These are phyloP conservation scores for Trichoderma atrobrunneum DNA, from an alignment of 2,329 filamentous ascomycete genomes.

Conservation along the genomic window DNA sequence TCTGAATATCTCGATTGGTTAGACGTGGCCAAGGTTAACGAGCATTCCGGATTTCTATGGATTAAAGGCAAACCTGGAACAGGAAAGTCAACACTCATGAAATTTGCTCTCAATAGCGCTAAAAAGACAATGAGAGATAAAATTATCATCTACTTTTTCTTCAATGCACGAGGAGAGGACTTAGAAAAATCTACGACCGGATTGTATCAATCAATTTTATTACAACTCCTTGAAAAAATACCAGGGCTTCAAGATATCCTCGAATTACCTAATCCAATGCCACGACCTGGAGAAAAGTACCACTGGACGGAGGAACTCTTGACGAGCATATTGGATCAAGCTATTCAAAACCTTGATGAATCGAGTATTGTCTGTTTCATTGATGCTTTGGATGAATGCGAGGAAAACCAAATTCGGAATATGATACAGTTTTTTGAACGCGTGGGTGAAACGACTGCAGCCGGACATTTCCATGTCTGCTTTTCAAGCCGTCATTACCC, in stretches of 20 bases:
- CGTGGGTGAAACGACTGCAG: constrained; percentile 30
- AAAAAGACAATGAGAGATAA: not conserved
- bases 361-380: constrained; percentile 30
- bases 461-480: constrained; percentile 33
- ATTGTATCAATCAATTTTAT: constrained; percentile 49
- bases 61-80: constrained; percentile 45
- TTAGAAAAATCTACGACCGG: constrained; percentile 46
- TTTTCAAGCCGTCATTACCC: constrained; percentile 51
- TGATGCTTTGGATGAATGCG: constrained; percentile 48
- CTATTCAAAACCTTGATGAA: constrained; percentile 17
- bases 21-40: not conserved
- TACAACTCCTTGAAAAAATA: constrained; percentile 36
- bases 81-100: constrained; percentile 49
- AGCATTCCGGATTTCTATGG: constrained; percentile 44
- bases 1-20: constrained; percentile 19
- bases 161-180: constrained; percentile 44
- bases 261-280: constrained; percentile 49
- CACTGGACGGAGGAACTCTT: constrained; percentile 5
- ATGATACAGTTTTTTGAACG: constrained; percentile 43
- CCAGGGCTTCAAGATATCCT: constrained; percentile 33
- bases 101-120: constrained; percentile 29
- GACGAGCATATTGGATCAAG: constrained; percentile 24
- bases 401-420: constrained; percentile 37
- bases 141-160: constrained; percentile 46
- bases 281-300: constrained; percentile 38